Percentiles rank a stretch among this genome's conserved stretches.
Conservation (phyloP, 148 eudicot species). For the Fagopyrum esculentum region DNA sequence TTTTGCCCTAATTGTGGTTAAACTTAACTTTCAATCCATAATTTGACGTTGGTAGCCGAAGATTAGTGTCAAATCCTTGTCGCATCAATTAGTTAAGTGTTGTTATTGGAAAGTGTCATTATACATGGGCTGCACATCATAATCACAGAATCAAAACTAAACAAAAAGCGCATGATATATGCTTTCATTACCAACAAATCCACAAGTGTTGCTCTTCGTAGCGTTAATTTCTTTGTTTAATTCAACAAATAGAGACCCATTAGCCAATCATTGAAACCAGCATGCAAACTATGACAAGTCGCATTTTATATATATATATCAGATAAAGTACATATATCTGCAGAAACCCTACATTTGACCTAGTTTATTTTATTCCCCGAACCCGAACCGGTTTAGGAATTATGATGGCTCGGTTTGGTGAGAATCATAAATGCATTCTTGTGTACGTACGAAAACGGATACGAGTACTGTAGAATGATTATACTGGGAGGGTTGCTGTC, state of each 20-base stretch:
- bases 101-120: background rate
- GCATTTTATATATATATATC: background rate
- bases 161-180: background rate
- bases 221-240: background rate
- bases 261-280: background rate
- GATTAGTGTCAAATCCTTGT: background rate
- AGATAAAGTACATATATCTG: background rate
- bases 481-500: background rate
- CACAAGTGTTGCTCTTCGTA: background rate
- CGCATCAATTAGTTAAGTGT: background rate
- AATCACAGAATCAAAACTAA: background rate
- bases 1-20: background rate
- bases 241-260: background rate
- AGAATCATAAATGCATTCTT: background rate
- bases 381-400: background rate
- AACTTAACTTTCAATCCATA: background rate
- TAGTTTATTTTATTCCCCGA: background rate
- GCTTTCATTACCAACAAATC: background rate
- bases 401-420: background rate
- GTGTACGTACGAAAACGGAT: background rate
- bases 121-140: background rate
- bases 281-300: background rate
- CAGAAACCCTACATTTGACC: background rate
- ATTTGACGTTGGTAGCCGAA: background rate
- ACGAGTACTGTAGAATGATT: background rate